A percentile compares a stretch with the other conserved stretches of the same genome.
Conservation (phyloP, 1,139 yeast species). For the Suhomyces guaymorum region DNA sequence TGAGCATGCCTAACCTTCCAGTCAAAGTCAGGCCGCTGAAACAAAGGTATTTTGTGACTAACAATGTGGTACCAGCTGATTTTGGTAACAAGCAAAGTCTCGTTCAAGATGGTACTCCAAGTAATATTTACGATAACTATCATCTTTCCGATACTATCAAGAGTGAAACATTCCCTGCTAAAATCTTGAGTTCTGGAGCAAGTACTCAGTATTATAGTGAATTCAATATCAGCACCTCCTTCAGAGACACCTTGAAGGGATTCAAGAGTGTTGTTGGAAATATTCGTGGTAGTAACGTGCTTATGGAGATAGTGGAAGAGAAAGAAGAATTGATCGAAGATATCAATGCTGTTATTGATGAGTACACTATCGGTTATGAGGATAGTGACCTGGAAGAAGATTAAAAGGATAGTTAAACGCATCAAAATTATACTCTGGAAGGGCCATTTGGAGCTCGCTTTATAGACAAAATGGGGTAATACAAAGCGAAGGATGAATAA, state of each 20-base stretch:
- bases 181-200: conserved; percentile 14
- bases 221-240: conserved; percentile 47
- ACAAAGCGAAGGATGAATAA: no score
- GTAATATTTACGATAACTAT: conserved; percentile 22
- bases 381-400: conserved; percentile 34
- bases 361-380: conserved; percentile 60
- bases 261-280: conserved; percentile 50
- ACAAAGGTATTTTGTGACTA: conserved; percentile 7
- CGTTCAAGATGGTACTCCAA: conserved; percentile 14
- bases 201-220: conserved; percentile 28
- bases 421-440: not conserved
- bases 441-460: no score
- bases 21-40: conserved; percentile 2
- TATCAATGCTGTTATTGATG: conserved; percentile 48
- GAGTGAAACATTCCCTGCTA: conserved; percentile 38
- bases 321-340: conserved; percentile 65
- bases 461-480: not conserved
- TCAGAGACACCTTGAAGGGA: conserved; percentile 46
- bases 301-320: conserved; percentile 54
- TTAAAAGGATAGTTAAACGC: not conserved
- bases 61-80: conserved; percentile 2
- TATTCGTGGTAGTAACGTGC: conserved; percentile 22
- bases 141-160: conserved; percentile 24
- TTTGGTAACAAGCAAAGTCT: conserved; percentile 3
- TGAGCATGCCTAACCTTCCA: conserved; percentile 7